Evolutionary conservation across 768 basidiomycete species (phyloP), one percentile per base, ranked within the genome.

Genomic region (Phaffia australis): DNA sequence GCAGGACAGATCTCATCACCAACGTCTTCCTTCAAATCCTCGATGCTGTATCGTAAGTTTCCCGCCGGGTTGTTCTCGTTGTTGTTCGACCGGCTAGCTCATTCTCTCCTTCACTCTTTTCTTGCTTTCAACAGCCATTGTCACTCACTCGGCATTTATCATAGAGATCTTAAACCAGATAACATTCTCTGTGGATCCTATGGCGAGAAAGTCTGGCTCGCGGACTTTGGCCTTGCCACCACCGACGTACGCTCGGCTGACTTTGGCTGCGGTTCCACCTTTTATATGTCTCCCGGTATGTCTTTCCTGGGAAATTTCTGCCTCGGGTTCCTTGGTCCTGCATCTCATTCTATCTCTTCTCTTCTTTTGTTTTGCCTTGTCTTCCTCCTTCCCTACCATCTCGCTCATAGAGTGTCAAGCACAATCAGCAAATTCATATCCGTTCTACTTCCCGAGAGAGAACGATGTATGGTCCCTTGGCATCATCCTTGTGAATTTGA

Each of bases 391-490:
- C 16, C 15, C 23, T 29, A 23, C 50, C 50, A 51, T 16, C n/a
- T 15, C 52, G 29, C 52, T 54, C 21, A 14, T 71, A 74, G 80
- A 80, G 69, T 80, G 79, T 70, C 78, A 78, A 71, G 85, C 87
- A 19, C 87, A 85, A 14, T 65, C 79, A 21, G 78, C 75, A 69
- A 75, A 77, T 52, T 72, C 75, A 23, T 71, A 76, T 27, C 71
- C 70, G 79, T 70, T 82, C 5, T 80, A 99, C 78, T 87, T 87
- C 9, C 89, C 73, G 11, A 81, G 84, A 71, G 83, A 83, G 74
- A 97, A 95, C 76, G 94, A 99, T 76, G 83, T 97, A 70, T 99
- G 94, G 94, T 91, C 92, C 9, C 80, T 98, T 54, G 94, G 92
- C 46, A 90, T 97, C 76, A 70, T 79, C 79, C 68, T 80, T 76